Conservation (phyloP, 768 basidiomycete genomes). For the Chalciporus chontae region DNA sequence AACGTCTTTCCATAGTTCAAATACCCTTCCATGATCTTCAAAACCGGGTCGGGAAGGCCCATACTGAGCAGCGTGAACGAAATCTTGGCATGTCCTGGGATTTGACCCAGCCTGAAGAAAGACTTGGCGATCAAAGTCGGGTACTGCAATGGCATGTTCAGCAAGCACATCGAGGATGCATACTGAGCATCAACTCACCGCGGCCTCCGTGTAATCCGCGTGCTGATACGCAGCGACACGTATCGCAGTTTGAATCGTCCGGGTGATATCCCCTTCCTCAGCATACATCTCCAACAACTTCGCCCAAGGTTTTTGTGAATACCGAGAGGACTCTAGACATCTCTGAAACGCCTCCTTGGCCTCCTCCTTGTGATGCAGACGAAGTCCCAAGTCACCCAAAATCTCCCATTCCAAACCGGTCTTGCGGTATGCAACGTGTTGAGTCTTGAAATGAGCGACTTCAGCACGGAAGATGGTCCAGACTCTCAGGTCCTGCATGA, state of each 20-base stretch:
- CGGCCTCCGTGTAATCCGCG: slow-evolving; percentile 86
- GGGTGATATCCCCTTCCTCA: slow-evolving; percentile 92
- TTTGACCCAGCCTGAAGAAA: slow-evolving; percentile 90
- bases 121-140: slow-evolving; percentile 87
- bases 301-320: slow-evolving; percentile 89
- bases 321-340: slow-evolving; percentile 82
- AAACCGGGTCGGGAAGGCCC: slow-evolving; percentile 85
- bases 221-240: slow-evolving; percentile 90
- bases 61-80: slow-evolving; percentile 90
- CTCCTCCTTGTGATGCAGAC: slow-evolving; percentile 97
- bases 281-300: slow-evolving; percentile 95
- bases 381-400: slow-evolving; percentile 86
- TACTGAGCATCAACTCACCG: slow-evolving; percentile 47
- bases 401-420: slow-evolving; percentile 99
- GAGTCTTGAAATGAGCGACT: slow-evolving; percentile 97
- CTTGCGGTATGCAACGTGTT: slow-evolving; percentile 96
- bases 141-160: slow-evolving; percentile 48
- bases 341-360: slow-evolving; percentile 97
- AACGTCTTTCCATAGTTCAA: slow-evolving; percentile 84
- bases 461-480: slow-evolving; percentile 99
- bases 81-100: slow-evolving; percentile 93
- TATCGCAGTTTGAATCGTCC: slow-evolving; percentile 88
- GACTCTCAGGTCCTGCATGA: slow-evolving; percentile 79
- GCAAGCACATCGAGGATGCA: neutral
- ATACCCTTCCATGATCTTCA: slow-evolving; percentile 92